Base-by-base conservation (phyloP, 2,329 filamentous ascomycete genomes). In the Colletotrichum magnum region DNA sequence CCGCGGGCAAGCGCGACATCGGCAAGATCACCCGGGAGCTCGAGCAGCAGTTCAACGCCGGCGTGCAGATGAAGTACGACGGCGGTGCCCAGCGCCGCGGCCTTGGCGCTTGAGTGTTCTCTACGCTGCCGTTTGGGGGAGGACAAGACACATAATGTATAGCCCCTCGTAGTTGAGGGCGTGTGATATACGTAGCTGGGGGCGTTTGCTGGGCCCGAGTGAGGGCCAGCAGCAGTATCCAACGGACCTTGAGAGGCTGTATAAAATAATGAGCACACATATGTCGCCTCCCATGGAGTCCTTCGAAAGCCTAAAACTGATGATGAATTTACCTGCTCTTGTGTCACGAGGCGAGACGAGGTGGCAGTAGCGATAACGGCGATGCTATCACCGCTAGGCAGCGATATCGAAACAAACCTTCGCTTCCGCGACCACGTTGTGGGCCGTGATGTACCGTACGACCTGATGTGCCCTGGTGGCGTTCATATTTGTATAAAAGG, bases 41-140 rank as follows among this genome's bases (percentile, higher is more conserved):
- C 24, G 86, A 88, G 77, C 82, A 82, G 68, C 88, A 90, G 73
- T 90, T 87, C 69, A 84, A 88, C 69, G 79, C 79, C 10, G 87
- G 88, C 32, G 87, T 89, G 77, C 83, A 82, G 73, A 84, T 85
- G 80, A 90, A 89, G 79, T 81, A 84, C 36, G 87, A 87, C 52
- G 80, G 79, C 21, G 82, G 83, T 28, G 82, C 82, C 43, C 84
- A 85, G 74, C 83, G 82, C 68, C 84, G 81, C 54, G 88, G 88
- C 2, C 81, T 90, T 12, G 87, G 87, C 21, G 87, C 86, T 32
- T 87, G 51, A 28, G 18, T 4, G 15, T 43, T 52, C 47, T 21
- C 32, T 36, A 10, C 32, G 28, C 36, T 16, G 26, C 51, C 60
- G 36, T 7, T 51, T 39, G 54, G 45, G 41, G 61, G 50, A 51